These are phyloP conservation scores for Geranium brycei DNA, from an alignment of 345 rosid species.

Conservation along the genomic window DNA sequence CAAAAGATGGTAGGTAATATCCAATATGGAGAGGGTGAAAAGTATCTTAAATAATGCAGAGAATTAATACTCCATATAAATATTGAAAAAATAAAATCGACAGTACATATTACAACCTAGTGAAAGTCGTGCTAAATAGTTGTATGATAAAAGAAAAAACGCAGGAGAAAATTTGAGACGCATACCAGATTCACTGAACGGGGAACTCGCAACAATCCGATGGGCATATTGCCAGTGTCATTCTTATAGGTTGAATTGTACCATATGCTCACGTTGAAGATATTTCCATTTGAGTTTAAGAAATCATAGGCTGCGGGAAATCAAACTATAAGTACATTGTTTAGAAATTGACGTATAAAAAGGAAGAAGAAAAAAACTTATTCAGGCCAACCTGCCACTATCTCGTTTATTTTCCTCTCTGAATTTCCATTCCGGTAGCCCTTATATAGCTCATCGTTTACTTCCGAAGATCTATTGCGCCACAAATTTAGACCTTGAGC, in stretches of 20 bases:
- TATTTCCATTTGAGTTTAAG: conserved; percentile 43
- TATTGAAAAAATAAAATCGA: too few species aligned
- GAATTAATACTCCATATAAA: too few species aligned
- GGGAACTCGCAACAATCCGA: conserved; percentile 42
- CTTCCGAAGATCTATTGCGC: conserved; percentile 47
- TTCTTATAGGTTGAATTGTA: conserved; percentile 55
- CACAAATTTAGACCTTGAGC: conserved; percentile 44
- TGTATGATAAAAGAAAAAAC: background rate
- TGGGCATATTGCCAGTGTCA: conserved; percentile 5
- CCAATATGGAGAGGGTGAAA: too few species aligned
- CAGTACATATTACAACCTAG: too few species aligned
- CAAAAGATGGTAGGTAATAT: too few species aligned
- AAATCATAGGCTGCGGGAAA: conserved; percentile 59
- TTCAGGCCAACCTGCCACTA: conserved; percentile 49
- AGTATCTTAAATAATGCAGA: too few species aligned
- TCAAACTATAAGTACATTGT: conserved; percentile 1
- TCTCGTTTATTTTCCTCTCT: conserved; percentile 47
- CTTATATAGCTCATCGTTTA: conserved; percentile 61
- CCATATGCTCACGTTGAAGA: conserved; percentile 62
- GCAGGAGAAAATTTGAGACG: background rate
- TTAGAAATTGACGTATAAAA: background rate
- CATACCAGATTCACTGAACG: conserved; percentile 80
- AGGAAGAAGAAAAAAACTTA: conserved; percentile 3
- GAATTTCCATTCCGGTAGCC: conserved; percentile 62
- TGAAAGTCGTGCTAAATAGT: too few species aligned